Evolutionary conservation across 192 early-diverging fungal genomes (phyloP), one percentile per base, ranked within the genome.

Genomic region (Phycomyces nitens): DNA sequence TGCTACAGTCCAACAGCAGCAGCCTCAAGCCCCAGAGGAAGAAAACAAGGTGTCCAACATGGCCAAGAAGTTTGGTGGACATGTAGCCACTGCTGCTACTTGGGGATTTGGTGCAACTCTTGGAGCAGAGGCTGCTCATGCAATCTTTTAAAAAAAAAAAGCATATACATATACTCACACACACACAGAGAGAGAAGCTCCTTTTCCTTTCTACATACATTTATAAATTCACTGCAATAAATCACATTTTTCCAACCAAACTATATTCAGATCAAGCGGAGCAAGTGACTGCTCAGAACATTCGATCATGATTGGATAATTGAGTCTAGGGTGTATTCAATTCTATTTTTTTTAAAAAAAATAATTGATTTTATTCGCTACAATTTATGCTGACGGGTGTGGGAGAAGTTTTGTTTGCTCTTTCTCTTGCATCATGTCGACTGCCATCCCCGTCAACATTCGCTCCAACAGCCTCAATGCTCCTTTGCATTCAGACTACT

Each of bases 401-500:
- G 29, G 29, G 29, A 34, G 10, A 20, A 22, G 16, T 26, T 54
- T 54, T 22, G 12, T 54, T 54, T 54, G 20, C 26, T 54, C 26
- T 54, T 54, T 54, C 53, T 54, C 23, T 54, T 22, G 11, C 23
- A 54, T 20, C 10, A 57, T 57, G 55, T 57, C 55, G 9, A 39
- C 55, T 57, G 55, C 61, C 29, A 43, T 23, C 11, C 82, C 77
- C 52, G 68, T 84, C 55, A 66, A 80, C 49, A 80, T 80, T 66
- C 80, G 81, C 56, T 72, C 71, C 55, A 80, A 82, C 18, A 69
- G 71, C 9, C 71, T 80, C 56, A 80, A 75, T 50, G 74, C 76
- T 53, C 69, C 78, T 38, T 70, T 78, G 47, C 80, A 82, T 44
- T 68, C 72, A 61, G 69, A 84, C 63, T 86, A 82, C 62, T 80